Base-by-base conservation (phyloP, 345 rosid genomes). In the Leavenworthia alabamica region DNA sequence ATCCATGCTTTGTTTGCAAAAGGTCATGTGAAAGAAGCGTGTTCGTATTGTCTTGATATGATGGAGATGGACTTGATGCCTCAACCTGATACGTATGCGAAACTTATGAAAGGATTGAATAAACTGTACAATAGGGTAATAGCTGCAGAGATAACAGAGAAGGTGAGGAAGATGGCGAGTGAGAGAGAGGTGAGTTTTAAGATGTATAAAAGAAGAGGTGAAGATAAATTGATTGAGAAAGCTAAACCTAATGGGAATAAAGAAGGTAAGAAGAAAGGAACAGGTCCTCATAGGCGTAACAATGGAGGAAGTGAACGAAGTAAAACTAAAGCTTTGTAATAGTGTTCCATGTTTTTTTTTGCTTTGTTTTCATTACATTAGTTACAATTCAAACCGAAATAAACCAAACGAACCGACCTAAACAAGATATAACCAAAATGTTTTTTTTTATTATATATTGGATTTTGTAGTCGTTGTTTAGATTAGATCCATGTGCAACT, bases 91-190 rank as follows among this genome's bases (percentile, higher is more conserved):
- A 86, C 98, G 40, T 89, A 85, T 57, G 89, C 82, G 2, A 92
- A 85, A 77, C 93, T 92, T 15, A 92, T 92, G 97, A 80, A 72
- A 57, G 98, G 95, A 4, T 74, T 92, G 58, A 80, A 72, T 73
- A 92, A 92, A 70, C 77, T 92, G 37, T 92, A 81, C 46, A 86
- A 92, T 56, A 75, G 97, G 74, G 75, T 77, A 43, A 81, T 92
- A 41, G 98, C 98, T 2, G 94, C 80, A 27, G 98, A 89, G 71
- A 86, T 92, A 33, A 86, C 98, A 8, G 97, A 92, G 81, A 92
- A 85, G 67, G 97, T 89, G 74, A 83, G 81, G 79, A 82, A 89
- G 80, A 92, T 89, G 94, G 86, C 97, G 12, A 94, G 76, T 2
- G 94, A 89, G 44, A 83, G 87, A 75, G 67, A 83, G 43, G 73